Evolutionary conservation across 345 rosid genomes (phyloP), one percentile per base, ranked within the genome.

Genomic region (Hibiscus syriacus): DNA sequence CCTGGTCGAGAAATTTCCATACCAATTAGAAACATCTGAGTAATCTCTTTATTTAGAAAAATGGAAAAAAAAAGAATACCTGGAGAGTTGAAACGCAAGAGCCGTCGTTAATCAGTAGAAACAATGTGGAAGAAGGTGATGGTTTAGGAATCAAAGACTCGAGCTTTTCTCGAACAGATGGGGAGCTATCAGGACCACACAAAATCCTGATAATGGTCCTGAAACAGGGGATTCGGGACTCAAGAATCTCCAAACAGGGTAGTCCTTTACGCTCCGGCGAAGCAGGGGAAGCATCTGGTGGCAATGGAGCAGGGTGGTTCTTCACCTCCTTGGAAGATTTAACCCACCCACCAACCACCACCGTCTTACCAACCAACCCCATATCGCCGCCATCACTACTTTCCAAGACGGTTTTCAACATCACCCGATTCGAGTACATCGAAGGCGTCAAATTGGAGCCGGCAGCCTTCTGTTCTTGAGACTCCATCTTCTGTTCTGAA

Each of bases 281-380:
- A 6, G 22, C 55, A 16, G 49, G 45, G 69, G 17, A 56, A 48
- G 70, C 67, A 12, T 38, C 80, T 7, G 76, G 70, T 0, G 45
- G 74, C 2, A 74, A 68, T 2, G 76, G 55, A 20, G 64, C 58
- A 26, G 76, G 73, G 13, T 87, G 85, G 64, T 73, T 82, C 72
- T 48, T 81, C 68, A 79, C 76, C 10, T 90, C 92, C 67, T 72
- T 87, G 41, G 83, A 85, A 75, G 92, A 78, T 81, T 82, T 90
- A 5, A 93, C 91, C 98, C 97, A 90, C 16, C 98, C 98, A 1
- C 98, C 98, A 32, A 90, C 56, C 60, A 88, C 86, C 34, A 90
- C 68, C 13, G 79, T 84, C 71, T 85, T 48, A 0, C 88, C 90
- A 3, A 59, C 50, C 17, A 86, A 60, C 10, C 80, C 79, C 8